Percentiles rank a stretch among this genome's conserved stretches.
Conservation (phyloP, 2,329 filamentous ascomycete genomes). For the Fusarium piperis region DNA sequence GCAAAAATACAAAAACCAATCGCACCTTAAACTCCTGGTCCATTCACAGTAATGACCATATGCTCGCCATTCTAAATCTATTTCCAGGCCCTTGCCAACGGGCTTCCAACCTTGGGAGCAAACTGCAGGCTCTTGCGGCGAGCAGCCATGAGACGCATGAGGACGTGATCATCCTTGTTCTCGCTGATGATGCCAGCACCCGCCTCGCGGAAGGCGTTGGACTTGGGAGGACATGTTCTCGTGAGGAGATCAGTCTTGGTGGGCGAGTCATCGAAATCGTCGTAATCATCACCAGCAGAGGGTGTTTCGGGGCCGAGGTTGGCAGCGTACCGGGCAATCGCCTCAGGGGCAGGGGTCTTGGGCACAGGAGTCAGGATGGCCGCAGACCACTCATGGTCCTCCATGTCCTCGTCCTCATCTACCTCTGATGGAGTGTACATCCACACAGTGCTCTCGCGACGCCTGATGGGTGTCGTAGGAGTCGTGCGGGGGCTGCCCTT, state of each 20-base stretch:
- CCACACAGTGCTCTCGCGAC: conserved; percentile 66
- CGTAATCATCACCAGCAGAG: conserved; percentile 45
- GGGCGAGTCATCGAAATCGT: conserved; percentile 43
- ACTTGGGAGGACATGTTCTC: conserved; percentile 66
- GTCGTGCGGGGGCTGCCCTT: conserved; percentile 49
- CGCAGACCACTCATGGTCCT: conserved; percentile 54
- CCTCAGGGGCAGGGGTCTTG: conserved; percentile 67
- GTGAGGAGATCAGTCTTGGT: conserved; percentile 53
- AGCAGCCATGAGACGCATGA: conserved; percentile 74
- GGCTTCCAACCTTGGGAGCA: conserved; percentile 79
- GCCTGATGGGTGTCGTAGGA: conserved; percentile 60
- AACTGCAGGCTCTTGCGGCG: conserved; percentile 81
- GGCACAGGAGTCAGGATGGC: conserved; percentile 65
- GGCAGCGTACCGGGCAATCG: conserved; percentile 62
- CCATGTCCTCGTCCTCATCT: conserved; percentile 50
- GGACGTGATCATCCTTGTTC: conserved; percentile 65
- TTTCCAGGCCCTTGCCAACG: conserved; percentile 68
- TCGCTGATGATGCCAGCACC: conserved; percentile 57
- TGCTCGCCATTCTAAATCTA: conserved; percentile 21
- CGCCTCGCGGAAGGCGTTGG: conserved; percentile 50
- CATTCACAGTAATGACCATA: conserved; percentile 23
- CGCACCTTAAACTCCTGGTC: conserved; percentile 28
- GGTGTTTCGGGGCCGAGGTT: conserved; percentile 59
- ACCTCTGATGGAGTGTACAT: conserved; percentile 61
- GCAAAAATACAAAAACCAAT: conserved; percentile 12